A percentile compares a stretch with the other conserved stretches of the same genome.
Evolutionary conservation across 768 basidiomycete species (phyloP).

Genomic region (Erythrobasidium yunnanense): DNA sequence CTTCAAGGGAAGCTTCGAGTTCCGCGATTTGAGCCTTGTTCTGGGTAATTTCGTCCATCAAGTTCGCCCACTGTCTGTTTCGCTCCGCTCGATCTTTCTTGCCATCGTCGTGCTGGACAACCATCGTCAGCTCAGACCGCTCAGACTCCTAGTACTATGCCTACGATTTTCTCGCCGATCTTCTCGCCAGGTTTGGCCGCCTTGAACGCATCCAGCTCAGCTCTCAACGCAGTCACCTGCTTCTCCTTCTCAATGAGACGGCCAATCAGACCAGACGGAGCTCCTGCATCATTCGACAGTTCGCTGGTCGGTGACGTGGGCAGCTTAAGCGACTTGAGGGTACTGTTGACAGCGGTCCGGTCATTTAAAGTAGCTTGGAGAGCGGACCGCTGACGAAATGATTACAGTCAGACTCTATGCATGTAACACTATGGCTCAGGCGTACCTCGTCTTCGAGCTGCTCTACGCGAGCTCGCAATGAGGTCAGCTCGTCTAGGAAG

Average conservation of each 20-base stretch:
- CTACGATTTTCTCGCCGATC: too few relatives aligned
- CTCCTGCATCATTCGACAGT: slow-evolving; percentile 34
- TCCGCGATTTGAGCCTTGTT: slow-evolving; percentile 57
- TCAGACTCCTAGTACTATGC: too few relatives aligned
- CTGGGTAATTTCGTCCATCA: slow-evolving; percentile 63
- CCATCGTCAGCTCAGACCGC: slow-evolving; percentile 2
- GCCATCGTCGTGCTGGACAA: slow-evolving; percentile 33
- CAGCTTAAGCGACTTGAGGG: slow-evolving; percentile 48
- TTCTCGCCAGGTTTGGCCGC: slow-evolving; percentile 43
- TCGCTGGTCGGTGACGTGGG: not conserved
- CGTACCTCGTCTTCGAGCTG: slow-evolving; percentile 58
- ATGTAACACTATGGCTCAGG: too few relatives aligned
- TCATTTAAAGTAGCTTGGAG: slow-evolving; percentile 53
- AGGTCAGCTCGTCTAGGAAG: slow-evolving; percentile 55
- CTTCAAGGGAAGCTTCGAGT: slow-evolving; percentile 46
- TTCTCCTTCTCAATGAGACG: slow-evolving; percentile 75
- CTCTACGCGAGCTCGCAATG: slow-evolving; percentile 53
- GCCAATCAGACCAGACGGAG: slow-evolving; percentile 63
- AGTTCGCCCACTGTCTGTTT: slow-evolving; percentile 58
- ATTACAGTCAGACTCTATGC: too few relatives aligned
- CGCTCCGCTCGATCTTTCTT: slow-evolving; percentile 56
- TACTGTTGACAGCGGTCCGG: slow-evolving; percentile 59
- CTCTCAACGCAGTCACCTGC: slow-evolving; percentile 62
- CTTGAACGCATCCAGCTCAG: slow-evolving; percentile 57
- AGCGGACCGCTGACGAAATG: slow-evolving; percentile 45